Base-by-base conservation (phyloP, 495 filamentous ascomycete species). In the Tuber indicum region DNA sequence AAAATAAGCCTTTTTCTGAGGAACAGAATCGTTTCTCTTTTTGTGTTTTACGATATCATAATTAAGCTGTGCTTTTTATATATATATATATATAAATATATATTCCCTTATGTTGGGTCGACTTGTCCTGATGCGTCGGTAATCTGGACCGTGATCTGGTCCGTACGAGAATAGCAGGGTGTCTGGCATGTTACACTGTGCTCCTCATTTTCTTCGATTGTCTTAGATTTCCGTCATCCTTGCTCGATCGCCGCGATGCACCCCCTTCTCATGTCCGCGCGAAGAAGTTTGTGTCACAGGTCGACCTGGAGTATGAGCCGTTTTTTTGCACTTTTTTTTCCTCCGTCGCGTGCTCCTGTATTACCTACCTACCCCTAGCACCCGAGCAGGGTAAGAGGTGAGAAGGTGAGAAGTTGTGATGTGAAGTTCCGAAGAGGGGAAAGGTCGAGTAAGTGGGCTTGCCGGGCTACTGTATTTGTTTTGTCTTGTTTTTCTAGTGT, bases 21-120 rank as follows among this genome's bases (percentile, higher is more conserved):
- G 9, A 23, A 17, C 45, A 46, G 12, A 23, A 6, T 58, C 16
- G 0, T 66, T n/a, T 66, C 23, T 32, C 58, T 32, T 62, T 62
- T 66, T 66, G 49, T 66, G 58, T 66, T 26, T 26, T 58, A 58
- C 49, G 49, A 32, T 32, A 66, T n/a, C 58, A 66, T 66, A 66
- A 66, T 66, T 66, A 21, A 66, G 58, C 58, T 66, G 58, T 66
- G 58, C 58, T 66, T 66, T 32, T 62, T 26, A 32, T 32, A 32
- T 32, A 32, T 32, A 32, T 32, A 32, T 26, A 3, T 26, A 32
- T 32, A 32, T 32, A 32, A 0, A 32, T 32, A 32, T 26, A 3
- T 62, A 32, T 62, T 62, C 52, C n/a, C 10, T 32, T 32, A 32
- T n/a, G 23, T 12, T 8, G 7, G 23, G 23, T 58, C 2, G 23